Base-by-base conservation (phyloP, 352 stramenopile genomes). In the Pythium aristosporum region DNA sequence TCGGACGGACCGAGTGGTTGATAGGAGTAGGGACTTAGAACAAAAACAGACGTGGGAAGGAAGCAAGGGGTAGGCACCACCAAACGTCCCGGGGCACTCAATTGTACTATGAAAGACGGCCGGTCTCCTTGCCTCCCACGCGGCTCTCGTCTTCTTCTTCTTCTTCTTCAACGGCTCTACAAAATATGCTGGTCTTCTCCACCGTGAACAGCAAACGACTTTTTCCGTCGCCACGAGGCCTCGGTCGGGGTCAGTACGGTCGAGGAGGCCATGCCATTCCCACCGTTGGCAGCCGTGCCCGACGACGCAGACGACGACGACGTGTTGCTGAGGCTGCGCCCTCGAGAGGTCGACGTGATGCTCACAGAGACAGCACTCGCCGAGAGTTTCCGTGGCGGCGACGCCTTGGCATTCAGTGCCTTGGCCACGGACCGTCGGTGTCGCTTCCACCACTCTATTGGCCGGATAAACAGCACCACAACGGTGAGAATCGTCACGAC, bases 141-240 rank as follows among this genome's bases (percentile, higher is more conserved):
- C 46, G 25, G 28, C 59, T 42, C 52, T n/a, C 12, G 23, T 11
- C 18, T n/a, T 32, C 13, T 54, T 39, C n/a, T 53, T 39, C n/a
- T 53, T 37, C 50, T 47, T 49, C 23, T 57, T 61, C 47, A 54
- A 54, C 47, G 47, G 9, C 47, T 54, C 47, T 54, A 71, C 28
- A 71, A 44, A 39, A 71, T 70, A 42, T 70, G 65, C 20, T 63
- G 65, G 48, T 72, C 65, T 51, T 72, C 65, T 28, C 57, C 65
- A 10, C 41, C 8, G n/a, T 30, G 25, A 30, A 54, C 23, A 8
- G 58, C 53, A 23, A 72, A 72, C 47, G 65, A 72, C 32, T 72
- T 72, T 49, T 72, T 72, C 49, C 65, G 44, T 59, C 65, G 58
- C 55, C 56, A 72, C 30, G 65, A 72, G 20, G 55, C 58, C 43